Base-by-base conservation (phyloP, 2,329 filamentous ascomycete genomes). In the Fusarium pseudonygamai region DNA sequence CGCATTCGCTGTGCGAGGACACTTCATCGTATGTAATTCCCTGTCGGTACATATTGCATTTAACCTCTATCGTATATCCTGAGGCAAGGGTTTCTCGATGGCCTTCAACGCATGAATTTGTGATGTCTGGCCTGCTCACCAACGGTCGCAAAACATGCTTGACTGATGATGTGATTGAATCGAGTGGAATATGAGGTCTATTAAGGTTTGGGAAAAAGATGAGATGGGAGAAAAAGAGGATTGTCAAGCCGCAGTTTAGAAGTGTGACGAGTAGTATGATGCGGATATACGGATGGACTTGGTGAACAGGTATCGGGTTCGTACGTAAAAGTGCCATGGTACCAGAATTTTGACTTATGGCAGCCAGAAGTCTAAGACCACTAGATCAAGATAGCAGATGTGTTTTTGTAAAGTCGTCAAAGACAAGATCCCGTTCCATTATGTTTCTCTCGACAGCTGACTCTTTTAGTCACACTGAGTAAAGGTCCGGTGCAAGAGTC, bases 161-260 rank as follows among this genome's bases (percentile, higher is more conserved):
- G 11, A 22, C 20, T 7, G 36, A 56, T 13, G 36, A 12, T 28
- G 7, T 32, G 28, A 57, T 20, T 10, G 34, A 34, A 18, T 43
- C 14, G 3, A 55, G 30, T 0, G 37, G 4, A 2, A 32, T 1
- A 30, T 52, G 9, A 1, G 26, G 1, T 4, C 15, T 20, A 1
- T 9, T 1, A 7, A 37, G 4, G 2, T 3, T 11, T 5, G 26
- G 45, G 6, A 26, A 59, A 26, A 59, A 28, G 0, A 59, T 15
- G 8, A 39, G 2, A 1, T 52, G 43, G 6, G 56, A 59, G 22
- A 37, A 32, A 20, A 59, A 52, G 3, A 59, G 43, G 1, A 59
- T 36, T 15, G 34, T 50, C 1, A 59, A 16, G 8, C 10, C 32
- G 10, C 16, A 52, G 15, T 59, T 52, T 0, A 49, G 9, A 11